Evolutionary conservation across 306 rosid species (phyloP).

Genomic region (Begonia fuchsioides): DNA sequence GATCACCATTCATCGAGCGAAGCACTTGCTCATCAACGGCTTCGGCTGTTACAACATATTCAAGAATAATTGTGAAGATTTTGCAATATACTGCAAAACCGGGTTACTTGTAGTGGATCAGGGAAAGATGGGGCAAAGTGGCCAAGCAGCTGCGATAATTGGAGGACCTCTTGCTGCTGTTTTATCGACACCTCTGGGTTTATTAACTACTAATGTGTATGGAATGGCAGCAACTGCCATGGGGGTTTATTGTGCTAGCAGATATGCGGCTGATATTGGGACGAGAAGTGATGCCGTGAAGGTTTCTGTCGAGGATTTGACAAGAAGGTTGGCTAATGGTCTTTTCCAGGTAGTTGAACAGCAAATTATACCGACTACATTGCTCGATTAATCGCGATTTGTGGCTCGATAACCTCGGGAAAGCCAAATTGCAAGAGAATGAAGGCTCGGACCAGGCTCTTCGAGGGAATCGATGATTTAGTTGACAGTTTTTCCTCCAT

Average conservation of each 20-base stretch:
- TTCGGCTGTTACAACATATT: constrained; percentile 75
- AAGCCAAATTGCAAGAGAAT: too few species aligned
- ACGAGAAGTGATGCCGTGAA: constrained; percentile 65
- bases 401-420: background rate
- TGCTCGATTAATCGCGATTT: constrained; percentile 21
- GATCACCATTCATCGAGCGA: constrained; percentile 61
- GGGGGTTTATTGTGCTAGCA: constrained; percentile 72
- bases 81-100: constrained; percentile 87
- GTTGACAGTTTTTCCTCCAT: too few species aligned
- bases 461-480: too few species aligned
- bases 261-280: constrained; percentile 77
- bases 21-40: constrained; percentile 52
- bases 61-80: constrained; percentile 92
- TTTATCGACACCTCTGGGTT: constrained; percentile 51
- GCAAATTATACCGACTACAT: constrained; percentile 18
- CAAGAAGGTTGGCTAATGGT: constrained; percentile 40
- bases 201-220: constrained; percentile 55
- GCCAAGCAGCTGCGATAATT: constrained; percentile 69
- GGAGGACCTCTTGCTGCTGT: constrained; percentile 91
- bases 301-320: constrained; percentile 70
- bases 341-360: constrained; percentile 48
- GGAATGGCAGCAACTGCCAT: constrained; percentile 68
- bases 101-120: constrained; percentile 58
- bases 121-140: constrained; percentile 66
- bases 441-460: too few species aligned